Base-by-base conservation (phyloP, 108 stramenopile species). In the Phaeodactylum tricornutum region DNA sequence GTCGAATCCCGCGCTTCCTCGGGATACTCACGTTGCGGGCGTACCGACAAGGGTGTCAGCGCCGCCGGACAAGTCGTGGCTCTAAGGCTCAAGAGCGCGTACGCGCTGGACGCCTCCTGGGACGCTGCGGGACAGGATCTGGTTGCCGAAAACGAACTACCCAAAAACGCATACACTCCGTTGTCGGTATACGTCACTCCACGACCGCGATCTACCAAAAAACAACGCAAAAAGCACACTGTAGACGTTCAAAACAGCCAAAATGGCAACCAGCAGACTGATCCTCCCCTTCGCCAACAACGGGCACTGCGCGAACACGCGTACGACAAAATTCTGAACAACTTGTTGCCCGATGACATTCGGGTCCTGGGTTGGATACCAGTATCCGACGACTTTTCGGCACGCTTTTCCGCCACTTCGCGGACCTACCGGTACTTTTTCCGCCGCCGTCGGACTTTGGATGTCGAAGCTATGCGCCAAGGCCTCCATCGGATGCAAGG, bases 361-460 rank as follows among this genome's bases (percentile, higher is more conserved):
- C 93, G 96, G 5, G 71, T 93, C 16, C 45, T 96, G 28, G 96
- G 92, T 9, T 99, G 98, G 98, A 78, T 76, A 14, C 85, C 87
- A 19, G 92, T 96, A 2, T 79, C 93, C 4, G 49, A 69, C 17
- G 92, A 87, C 4, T 96, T 98, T 57, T 87, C 84, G 40, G 93
- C 97, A 30, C 84, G 98, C 9, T 98, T 97, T 62, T 91, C 91
- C 16, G 72, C 75, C 29, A 62, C 37, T 12, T 32, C 71, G 14
- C 79, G 98, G 3, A 84, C 78, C 16, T 99, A 99, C 68, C 82
- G 95, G 34, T 97, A 99, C 63, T 96, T 92, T 52, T 96, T 97
- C 64, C 40, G 74, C 2, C 54, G 63, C 12, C 45, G 37, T 31
- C 63, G 53, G 35, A 62, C 53, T 34, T 46, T 95, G 49, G 71